A percentile compares a stretch with the other conserved stretches of the same genome.
Evolutionary conservation across 2,329 filamentous ascomycete species (phyloP).

Genomic region (Penicillium oxalicum): DNA sequence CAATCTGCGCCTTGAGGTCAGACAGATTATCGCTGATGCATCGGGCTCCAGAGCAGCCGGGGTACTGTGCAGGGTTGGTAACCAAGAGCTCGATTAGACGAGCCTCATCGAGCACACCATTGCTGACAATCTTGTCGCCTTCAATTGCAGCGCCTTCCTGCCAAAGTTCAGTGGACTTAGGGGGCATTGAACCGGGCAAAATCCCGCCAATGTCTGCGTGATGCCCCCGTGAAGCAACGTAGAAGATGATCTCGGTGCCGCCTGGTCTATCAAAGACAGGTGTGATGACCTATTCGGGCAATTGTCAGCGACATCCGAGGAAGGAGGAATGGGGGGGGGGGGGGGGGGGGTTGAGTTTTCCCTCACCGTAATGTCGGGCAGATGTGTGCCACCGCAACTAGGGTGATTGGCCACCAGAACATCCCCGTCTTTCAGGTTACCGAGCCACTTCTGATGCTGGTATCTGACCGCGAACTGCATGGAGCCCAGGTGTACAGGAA

Average conservation of each 20-base stretch:
- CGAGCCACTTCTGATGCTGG: slow-evolving; percentile 74
- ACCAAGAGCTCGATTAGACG: slow-evolving; percentile 66
- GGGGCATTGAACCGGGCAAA: slow-evolving; percentile 75
- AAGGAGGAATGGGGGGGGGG: no score
- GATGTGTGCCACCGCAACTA: slow-evolving; percentile 75
- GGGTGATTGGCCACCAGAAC: slow-evolving; percentile 81
- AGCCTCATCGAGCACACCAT: slow-evolving; percentile 72
- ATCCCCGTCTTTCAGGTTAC: slow-evolving; percentile 70
- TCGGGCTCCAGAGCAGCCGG: slow-evolving; percentile 71
- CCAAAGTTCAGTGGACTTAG: slow-evolving; percentile 43
- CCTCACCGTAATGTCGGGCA: slow-evolving; percentile 70
- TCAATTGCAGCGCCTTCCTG: slow-evolving; percentile 46
- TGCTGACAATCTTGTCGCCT: slow-evolving; percentile 60
- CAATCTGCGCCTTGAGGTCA: slow-evolving; percentile 79
- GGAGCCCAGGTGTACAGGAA: slow-evolving; percentile 74
- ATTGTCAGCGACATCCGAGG: neutral
- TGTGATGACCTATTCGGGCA: slow-evolving; percentile 51
- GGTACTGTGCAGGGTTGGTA: slow-evolving; percentile 65
- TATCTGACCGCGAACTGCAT: slow-evolving; percentile 80
- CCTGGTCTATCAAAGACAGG: slow-evolving; percentile 61
- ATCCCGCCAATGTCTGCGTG: slow-evolving; percentile 83
- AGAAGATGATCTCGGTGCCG: slow-evolving; percentile 71
- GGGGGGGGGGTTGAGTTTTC: slow-evolving; percentile 9
- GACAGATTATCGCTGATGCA: slow-evolving; percentile 79
- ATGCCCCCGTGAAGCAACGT: slow-evolving; percentile 72